Percentiles rank a stretch among this genome's conserved stretches.
These are phyloP conservation scores for Mycena vitilis DNA, from an alignment of 768 basidiomycete species.

Conservation along the genomic window DNA sequence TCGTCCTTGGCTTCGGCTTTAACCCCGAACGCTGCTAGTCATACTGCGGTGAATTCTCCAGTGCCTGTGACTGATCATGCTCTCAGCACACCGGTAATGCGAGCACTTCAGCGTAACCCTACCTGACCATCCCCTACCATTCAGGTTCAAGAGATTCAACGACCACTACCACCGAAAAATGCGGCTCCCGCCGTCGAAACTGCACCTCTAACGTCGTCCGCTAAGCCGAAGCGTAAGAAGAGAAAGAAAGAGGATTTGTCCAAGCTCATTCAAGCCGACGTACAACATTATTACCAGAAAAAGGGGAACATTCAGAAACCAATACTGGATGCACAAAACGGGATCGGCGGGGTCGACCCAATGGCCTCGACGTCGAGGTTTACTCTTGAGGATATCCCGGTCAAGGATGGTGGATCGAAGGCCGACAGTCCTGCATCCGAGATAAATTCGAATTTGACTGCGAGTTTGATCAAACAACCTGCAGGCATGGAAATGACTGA, in stretches of 20 bases:
- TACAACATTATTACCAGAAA: slow-evolving; percentile 38
- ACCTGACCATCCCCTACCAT: background rate
- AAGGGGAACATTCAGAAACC: background rate
- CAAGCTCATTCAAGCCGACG: slow-evolving; percentile 45
- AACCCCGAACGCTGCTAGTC: slow-evolving; percentile 1
- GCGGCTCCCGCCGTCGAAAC: slow-evolving; percentile 10
- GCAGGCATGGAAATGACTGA: slow-evolving; percentile 18
- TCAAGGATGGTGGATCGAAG: background rate
- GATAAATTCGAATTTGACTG: background rate
- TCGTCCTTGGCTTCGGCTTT: slow-evolving; percentile 35
- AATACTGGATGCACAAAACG: background rate
- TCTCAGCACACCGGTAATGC: slow-evolving; percentile 10
- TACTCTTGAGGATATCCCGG: background rate
- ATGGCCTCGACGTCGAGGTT: no score
- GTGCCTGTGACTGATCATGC: background rate
- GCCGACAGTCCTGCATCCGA: background rate
- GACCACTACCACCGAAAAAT: background rate
- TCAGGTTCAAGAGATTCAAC: slow-evolving; percentile 7
- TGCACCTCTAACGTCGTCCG: background rate
- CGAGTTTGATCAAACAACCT: background rate
- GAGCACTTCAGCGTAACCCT: background rate
- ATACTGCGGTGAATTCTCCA: background rate
- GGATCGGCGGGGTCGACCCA: background rate
- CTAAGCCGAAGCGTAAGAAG: slow-evolving; percentile 28
- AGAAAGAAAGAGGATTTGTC: slow-evolving; percentile 47